Percentiles rank a stretch among this genome's conserved stretches.
Conservation (phyloP, 306 rosid species). For the Cucurbita argyrosperma region DNA sequence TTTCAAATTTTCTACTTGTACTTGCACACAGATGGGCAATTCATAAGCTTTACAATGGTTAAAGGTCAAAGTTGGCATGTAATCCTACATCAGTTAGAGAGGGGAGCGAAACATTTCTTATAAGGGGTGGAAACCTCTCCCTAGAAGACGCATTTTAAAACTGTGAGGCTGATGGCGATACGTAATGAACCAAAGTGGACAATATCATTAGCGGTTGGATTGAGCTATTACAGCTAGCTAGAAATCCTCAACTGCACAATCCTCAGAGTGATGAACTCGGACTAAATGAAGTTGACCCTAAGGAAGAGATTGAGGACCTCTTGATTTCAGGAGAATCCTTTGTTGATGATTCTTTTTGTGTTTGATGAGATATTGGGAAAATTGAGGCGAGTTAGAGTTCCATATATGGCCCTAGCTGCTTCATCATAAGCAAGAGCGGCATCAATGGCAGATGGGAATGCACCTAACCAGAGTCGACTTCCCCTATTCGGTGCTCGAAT, state of each 20-base stretch:
- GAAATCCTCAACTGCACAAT: constrained; percentile 16
- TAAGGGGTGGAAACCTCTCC: no score
- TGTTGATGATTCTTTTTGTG: constrained; percentile 7
- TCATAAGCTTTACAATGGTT: constrained; percentile 13
- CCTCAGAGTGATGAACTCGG: constrained; percentile 18
- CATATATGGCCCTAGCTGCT: constrained; percentile 78
- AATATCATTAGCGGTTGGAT: no score
- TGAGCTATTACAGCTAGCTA: not conserved
- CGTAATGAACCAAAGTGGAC: no score
- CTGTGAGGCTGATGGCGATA: no score
- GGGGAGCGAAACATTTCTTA: no score
- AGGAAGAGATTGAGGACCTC: constrained; percentile 8
- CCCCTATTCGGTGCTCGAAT: constrained; percentile 72
- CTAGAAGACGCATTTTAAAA: no score
- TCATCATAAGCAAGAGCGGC: constrained; percentile 86
- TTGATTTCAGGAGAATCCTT: constrained; percentile 8
- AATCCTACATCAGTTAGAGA: no score
- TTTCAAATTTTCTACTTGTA: not conserved
- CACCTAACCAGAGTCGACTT: constrained; percentile 71
- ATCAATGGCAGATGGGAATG: constrained; percentile 57
- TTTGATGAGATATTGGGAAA: constrained; percentile 43
- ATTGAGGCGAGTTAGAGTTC: constrained; percentile 61
- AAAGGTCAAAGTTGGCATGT: constrained; percentile 8
- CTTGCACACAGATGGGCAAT: not conserved
- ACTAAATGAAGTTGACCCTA: constrained; percentile 3